A percentile compares a stretch with the other conserved stretches of the same genome.
phyloP scores from a whole-genome alignment of 805 yeast genomes.

The Zygotorulaspora florentina region DNA sequence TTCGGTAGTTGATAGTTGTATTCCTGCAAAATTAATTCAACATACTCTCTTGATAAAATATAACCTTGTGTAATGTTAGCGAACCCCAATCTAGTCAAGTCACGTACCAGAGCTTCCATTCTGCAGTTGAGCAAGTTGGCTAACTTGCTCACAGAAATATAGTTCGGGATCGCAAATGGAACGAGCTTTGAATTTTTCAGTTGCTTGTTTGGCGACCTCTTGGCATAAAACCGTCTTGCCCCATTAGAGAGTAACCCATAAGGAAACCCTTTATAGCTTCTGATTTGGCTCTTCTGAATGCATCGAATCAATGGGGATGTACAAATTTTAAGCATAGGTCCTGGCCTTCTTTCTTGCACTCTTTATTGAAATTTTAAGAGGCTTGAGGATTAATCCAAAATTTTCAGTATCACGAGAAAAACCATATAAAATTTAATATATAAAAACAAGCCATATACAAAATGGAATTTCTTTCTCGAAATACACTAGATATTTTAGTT shows the following conservation, averaged over 20 bases:
- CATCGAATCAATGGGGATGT: not conserved
- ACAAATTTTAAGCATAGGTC: not conserved
- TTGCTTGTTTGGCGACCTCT: constrained; percentile 11
- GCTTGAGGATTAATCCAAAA: too few relatives aligned
- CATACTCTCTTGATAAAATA: constrained; percentile 82
- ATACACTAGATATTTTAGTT: not conserved
- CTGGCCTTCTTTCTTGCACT: not conserved
- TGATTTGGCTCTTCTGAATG: not conserved
- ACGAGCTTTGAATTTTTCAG: constrained; percentile 18
- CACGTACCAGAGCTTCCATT: constrained; percentile 52
- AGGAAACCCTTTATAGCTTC: not conserved
- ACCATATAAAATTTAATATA: not conserved
- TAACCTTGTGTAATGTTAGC: constrained; percentile 63
- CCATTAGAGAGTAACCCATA: not conserved
- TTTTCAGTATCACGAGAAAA: not conserved
- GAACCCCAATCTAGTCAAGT: constrained; percentile 67
- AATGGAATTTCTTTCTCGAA: not conserved
- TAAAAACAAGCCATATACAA: not conserved
- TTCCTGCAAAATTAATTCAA: constrained; percentile 83
- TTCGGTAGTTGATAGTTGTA: constrained; percentile 60
- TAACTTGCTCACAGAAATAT: constrained; percentile 71
- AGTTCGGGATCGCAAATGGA: constrained; percentile 55
- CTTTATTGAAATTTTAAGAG: too few relatives aligned
- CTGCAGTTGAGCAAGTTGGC: constrained; percentile 68
- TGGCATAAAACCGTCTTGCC: constrained; percentile 11